phyloP scores from a whole-genome alignment of 176 grass and related monocot genomes.

The Elymus sibiricus region DNA sequence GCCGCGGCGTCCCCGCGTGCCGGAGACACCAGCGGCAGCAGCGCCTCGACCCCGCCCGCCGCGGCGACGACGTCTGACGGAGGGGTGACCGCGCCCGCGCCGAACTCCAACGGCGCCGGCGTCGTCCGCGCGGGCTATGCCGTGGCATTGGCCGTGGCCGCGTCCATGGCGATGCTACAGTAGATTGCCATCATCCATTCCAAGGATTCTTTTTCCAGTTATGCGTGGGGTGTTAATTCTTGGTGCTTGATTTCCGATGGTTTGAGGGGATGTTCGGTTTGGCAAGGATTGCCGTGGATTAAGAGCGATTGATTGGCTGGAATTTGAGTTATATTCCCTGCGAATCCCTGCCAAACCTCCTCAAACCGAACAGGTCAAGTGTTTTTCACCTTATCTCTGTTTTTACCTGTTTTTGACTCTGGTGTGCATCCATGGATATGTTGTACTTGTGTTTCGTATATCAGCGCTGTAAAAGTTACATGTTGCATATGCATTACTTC shows the following conservation, averaged over 20 bases:
- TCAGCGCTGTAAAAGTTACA: not conserved
- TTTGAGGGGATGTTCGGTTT: not conserved
- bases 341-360: not conserved
- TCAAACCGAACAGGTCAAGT: not conserved
- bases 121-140: not conserved
- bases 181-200: not conserved
- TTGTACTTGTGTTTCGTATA: not conserved
- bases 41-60: not conserved
- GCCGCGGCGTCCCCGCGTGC: not conserved
- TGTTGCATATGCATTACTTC: not conserved
- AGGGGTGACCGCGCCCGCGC: conserved; percentile 14
- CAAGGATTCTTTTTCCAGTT: conserved; percentile 3
- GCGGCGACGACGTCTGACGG: conserved; percentile 1
- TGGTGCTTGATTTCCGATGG: not conserved
- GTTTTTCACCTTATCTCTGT: not conserved
- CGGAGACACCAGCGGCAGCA: not conserved
- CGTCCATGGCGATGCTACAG: conserved; percentile 8
- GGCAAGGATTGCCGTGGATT: not conserved
- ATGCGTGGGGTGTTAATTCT: not conserved
- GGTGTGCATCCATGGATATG: not conserved
- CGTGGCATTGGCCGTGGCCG: not conserved
- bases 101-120: conserved; percentile 22
- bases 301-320: not conserved
- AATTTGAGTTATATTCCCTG: not conserved
- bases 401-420: not conserved